These are phyloP conservation scores for Ceraceosorus bombacis DNA, from an alignment of 1,284 basidiomycete species.

Conservation along the genomic window DNA sequence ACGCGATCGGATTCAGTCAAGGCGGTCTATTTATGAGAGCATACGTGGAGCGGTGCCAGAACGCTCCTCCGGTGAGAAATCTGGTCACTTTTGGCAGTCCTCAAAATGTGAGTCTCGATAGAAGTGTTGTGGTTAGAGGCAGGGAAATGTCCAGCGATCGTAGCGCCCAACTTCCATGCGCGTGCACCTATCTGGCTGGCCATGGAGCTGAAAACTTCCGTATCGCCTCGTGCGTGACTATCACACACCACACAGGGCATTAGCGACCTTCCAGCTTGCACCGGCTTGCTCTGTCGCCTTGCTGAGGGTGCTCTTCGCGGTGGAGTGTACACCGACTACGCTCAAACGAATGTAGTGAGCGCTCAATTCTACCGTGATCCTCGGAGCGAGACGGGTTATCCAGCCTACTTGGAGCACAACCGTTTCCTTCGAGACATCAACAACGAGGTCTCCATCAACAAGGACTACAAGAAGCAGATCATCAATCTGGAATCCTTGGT, in stretches of 20 bases:
- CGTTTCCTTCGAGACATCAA: conserved; percentile 51
- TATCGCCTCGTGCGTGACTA: too few species aligned
- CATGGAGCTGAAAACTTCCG: too few species aligned
- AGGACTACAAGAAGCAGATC: conserved; percentile 40
- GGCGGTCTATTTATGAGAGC: conserved; percentile 80
- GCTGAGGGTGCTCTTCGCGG: conserved; percentile 64
- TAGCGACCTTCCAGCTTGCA: conserved; percentile 69
- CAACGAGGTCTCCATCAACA: conserved; percentile 27
- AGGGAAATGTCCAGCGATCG: too few species aligned
- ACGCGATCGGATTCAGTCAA: conserved; percentile 40
- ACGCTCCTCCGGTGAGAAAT: conserved; percentile 40
- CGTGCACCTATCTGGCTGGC: too few species aligned
- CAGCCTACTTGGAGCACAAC: conserved; percentile 64
- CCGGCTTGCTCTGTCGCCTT: conserved; percentile 55
- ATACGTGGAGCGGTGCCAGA: conserved; percentile 75
- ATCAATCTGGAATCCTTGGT: conserved; percentile 44
- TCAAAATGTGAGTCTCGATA: too few species aligned
- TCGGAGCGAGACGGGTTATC: conserved; percentile 54
- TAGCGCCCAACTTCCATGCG: too few species aligned
- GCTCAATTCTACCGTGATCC: conserved; percentile 93
- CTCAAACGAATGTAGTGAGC: conserved; percentile 50
- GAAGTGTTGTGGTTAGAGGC: too few species aligned
- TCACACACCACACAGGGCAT: conserved; percentile 53
- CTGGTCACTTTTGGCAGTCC: conserved; percentile 64
- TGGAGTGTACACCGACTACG: conserved; percentile 64